Evolutionary conservation across 495 filamentous ascomycete species (phyloP), one percentile per base, ranked within the genome.

Genomic region (Melanomma pulvis-pyrius): DNA sequence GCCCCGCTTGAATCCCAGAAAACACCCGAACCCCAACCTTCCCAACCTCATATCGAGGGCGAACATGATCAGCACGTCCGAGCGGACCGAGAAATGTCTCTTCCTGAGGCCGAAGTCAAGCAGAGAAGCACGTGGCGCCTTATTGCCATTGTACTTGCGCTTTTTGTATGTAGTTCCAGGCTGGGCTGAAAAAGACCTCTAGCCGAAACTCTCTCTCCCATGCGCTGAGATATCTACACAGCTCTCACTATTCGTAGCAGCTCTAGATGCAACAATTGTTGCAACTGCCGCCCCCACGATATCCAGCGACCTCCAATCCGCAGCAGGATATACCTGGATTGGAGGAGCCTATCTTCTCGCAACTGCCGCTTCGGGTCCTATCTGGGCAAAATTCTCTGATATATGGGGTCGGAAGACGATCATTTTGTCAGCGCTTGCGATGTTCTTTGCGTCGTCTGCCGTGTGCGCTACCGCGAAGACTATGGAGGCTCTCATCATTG

Each of bases 251-350:
- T 88, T 89, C 78, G 80, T 88, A 53, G 83, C 85, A 28, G 87
- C 87, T 8, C 80, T 89, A 48, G 87, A 87, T 70, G 81, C 84
- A 71, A 86, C 84, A 54, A 86, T 88, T 71, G 84, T 88, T 61
- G 77, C 85, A 1, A 86, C 85, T 11, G 82, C 86, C 0, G 81
- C 87, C 22, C 84, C 73, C 59, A 81, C 74, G 73, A 87, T 80
- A 76, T 81, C 84, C 1, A 73, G 81, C 1, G 77, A 86, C 28
- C 76, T 90, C n/a, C 74, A 85, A 32, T 84, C 85, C 17, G 81
- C 82, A 8, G 74, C 83, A 1, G 86, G 87, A 25, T 88, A 87
- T 74, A 78, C 82, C 32, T 89, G 87, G 87, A 86, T 90, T 61
- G 87, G 87, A 22, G 84, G 82, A 44, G 86, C 88, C 12, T 92